Percentiles rank a stretch among this genome's conserved stretches.
Evolutionary conservation across 768 basidiomycete genomes (phyloP).

Genomic region (Leccinum rimulosum): DNA sequence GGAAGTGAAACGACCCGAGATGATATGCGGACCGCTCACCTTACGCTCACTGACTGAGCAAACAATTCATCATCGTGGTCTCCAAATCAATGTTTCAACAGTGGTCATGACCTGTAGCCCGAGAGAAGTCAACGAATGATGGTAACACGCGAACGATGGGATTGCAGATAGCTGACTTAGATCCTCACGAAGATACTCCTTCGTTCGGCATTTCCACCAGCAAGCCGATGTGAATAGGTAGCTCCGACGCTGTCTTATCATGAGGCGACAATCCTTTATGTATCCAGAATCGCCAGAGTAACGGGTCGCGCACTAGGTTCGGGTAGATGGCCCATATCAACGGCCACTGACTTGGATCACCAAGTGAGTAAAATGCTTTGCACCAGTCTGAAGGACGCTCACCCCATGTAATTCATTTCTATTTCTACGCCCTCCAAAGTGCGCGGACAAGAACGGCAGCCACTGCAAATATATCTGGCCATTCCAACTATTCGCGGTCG

Average conservation of each 20-base stretch:
- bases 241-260: neutral
- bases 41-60: no score
- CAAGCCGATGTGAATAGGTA: neutral
- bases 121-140: neutral
- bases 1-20: neutral
- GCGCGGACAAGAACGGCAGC: no score
- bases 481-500: no score
- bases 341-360: no score
- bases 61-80: neutral
- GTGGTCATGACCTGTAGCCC: neutral
- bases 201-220: neutral
- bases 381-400: neutral
- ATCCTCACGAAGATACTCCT: neutral
- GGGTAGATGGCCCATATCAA: neutral
- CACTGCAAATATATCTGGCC: no score
- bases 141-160: neutral
- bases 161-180: neutral
- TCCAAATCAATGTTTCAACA: neutral
- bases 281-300: neutral
- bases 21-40: neutral
- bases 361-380: neutral
- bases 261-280: neutral
- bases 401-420: neutral
- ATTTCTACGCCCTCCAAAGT: neutral
- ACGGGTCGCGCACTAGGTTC: neutral